Percentiles rank a stretch among this genome's conserved stretches.
Evolutionary conservation across 768 basidiomycete species (phyloP).

Genomic region (Asterophora parasitica): DNA sequence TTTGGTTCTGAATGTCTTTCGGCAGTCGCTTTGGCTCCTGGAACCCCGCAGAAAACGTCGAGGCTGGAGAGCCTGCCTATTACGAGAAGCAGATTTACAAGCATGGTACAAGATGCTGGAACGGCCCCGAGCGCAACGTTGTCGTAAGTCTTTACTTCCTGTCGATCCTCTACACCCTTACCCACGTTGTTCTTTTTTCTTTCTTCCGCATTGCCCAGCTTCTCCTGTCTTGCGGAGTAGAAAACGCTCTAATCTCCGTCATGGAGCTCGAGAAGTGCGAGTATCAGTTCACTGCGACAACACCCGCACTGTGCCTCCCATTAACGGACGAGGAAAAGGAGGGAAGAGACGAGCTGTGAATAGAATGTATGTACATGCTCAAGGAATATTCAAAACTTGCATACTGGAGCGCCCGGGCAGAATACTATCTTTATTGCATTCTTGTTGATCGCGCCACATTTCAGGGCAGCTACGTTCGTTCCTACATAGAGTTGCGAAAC

Average conservation of each 20-base stretch:
- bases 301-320: conserved; percentile 77
- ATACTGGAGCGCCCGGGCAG: too few species aligned
- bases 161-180: conserved; percentile 3
- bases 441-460: too few species aligned
- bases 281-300: conserved; percentile 82
- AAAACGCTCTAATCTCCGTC: conserved; percentile 75
- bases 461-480: too few species aligned
- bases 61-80: conserved; percentile 63
- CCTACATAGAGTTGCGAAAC: too few species aligned
- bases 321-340: conserved; percentile 30
- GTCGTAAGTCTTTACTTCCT: conserved; percentile 41
- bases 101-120: conserved; percentile 90
- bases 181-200: conserved; percentile 3
- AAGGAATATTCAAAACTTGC: too few species aligned
- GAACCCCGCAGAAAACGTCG: conserved; percentile 57
- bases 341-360: conserved; percentile 38
- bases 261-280: conserved; percentile 95
- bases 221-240: conserved; percentile 76
- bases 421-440: too few species aligned
- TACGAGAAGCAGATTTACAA: conserved; percentile 83
- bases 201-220: conserved; percentile 60
- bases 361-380: background rate
- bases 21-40: conserved; percentile 73
- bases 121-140: conserved; percentile 87
- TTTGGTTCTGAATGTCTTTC: background rate